A percentile compares a stretch with the other conserved stretches of the same genome.
phyloP scores from a whole-genome alignment of 2,329 filamentous ascomycete species.

The Hirsutella minnesotensis region DNA sequence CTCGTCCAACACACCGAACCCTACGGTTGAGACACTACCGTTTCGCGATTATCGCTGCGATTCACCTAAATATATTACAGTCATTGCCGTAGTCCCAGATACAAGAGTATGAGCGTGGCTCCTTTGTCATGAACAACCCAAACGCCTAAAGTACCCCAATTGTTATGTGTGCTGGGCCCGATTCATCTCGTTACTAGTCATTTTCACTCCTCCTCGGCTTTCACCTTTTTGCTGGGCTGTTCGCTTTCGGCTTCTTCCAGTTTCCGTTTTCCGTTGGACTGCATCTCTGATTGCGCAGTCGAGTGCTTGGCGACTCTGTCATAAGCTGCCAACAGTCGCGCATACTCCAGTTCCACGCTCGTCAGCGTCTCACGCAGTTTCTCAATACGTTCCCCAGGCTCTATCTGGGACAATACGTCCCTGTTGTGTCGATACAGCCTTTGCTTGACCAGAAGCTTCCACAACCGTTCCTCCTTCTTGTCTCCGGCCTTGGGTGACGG shows the following conservation, averaged over 20 bases:
- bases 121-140: not conserved
- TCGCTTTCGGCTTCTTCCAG: conserved; percentile 16
- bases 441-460: conserved; percentile 66
- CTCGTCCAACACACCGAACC: too few relatives aligned
- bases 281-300: conserved; percentile 2
- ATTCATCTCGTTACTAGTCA: not conserved
- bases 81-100: too few relatives aligned
- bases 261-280: conserved; percentile 34
- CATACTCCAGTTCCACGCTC: conserved; percentile 61
- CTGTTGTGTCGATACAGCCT: conserved; percentile 65
- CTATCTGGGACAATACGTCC: conserved; percentile 58
- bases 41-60: too few relatives aligned
- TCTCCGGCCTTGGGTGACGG: conserved; percentile 38
- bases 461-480: conserved; percentile 54
- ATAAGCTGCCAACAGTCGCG: conserved; percentile 42
- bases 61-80: too few relatives aligned
- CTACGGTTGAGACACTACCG: too few relatives aligned
- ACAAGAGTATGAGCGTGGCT: too few relatives aligned
- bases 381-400: conserved; percentile 53
- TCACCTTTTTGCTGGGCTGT: conserved; percentile 32
- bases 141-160: not conserved
- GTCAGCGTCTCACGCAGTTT: conserved; percentile 60
- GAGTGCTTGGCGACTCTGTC: conserved; percentile 25
- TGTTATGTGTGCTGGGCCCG: not conserved
- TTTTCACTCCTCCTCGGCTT: conserved; percentile 21